Evolutionary conservation across 176 grass and related monocot genomes (phyloP), one percentile per base, ranked within the genome.

Genomic region (Otatea glauca): DNA sequence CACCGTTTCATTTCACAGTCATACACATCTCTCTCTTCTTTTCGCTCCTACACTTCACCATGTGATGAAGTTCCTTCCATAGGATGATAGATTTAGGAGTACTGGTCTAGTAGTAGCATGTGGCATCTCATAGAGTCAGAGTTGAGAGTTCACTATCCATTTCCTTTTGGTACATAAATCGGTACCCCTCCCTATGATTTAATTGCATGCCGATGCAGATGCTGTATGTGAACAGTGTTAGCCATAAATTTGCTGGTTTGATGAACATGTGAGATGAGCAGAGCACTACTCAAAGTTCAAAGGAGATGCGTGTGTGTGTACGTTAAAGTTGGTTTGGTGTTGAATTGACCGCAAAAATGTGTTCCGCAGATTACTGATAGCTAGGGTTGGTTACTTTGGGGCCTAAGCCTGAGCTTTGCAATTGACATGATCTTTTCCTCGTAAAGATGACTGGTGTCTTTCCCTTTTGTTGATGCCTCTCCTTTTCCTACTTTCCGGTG

Each of bases 391-490:
- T 55, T 83, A 0, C 79, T 32, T 77, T 42, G 79, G 11, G 63
- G n/a, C 4, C 18, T 63, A 59, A 68, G 20, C 34, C 5, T 70
- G 32, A 65, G 20, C 86, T 83, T 78, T 88, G 21, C 53, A 37
- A 23, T 71, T 34, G 21, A 56, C 54, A 82, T 38, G 32, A 78
- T 72, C 62, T 55, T 60, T 55, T 16, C 29, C 42, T 84, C 13
- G 9, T 62, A 84, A 84, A 84, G 87, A 78, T 16, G 81, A 20
- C 44, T 56, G 29, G 5, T 72, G 75, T 53, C 73, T 77, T 83
- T 71, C 38, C 44, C 25, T 84, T 79, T 37, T 4, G 43, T 39
- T 70, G 20, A 32, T 20, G 21, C 14, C 4, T 44, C 59, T 27
- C 38, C 39, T 58, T 79, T 72, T 54, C 55, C 45, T 53, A 56